phyloP scores from a whole-genome alignment of 1,284 basidiomycete genomes.

The Sanghuangporus weigelae region DNA sequence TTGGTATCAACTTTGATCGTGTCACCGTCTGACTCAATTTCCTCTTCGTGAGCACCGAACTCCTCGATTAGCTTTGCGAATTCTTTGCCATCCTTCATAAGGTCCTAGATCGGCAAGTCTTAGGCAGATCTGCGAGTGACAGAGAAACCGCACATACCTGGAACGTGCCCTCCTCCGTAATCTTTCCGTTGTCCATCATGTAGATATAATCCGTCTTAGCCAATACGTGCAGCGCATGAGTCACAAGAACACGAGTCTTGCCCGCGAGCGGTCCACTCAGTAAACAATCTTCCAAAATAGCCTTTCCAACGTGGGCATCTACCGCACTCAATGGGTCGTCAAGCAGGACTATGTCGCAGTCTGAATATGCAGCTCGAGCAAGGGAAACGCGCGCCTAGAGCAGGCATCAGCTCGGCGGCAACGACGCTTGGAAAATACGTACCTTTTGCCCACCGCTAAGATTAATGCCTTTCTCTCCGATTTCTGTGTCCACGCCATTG shows the following conservation, averaged over 20 bases:
- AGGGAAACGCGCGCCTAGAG: constrained; percentile 74
- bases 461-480: constrained; percentile 81
- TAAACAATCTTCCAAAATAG: constrained; percentile 45
- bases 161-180: constrained; percentile 78
- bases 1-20: constrained; percentile 23
- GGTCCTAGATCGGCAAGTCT: constrained; percentile 31
- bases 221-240: constrained; percentile 70
- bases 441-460: constrained; percentile 56
- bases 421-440: neutral
- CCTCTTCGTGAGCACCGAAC: constrained; percentile 39
- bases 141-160: constrained; percentile 46
- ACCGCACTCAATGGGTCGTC: constrained; percentile 73
- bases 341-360: constrained; percentile 67
- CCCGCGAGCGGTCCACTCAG: constrained; percentile 49
- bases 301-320: constrained; percentile 63
- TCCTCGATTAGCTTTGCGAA: constrained; percentile 62
- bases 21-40: constrained; percentile 22
- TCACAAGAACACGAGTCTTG: constrained; percentile 72
- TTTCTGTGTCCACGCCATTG: constrained; percentile 68
- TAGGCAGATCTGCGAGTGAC: constrained; percentile 1
- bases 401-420: constrained; percentile 24
- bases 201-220: constrained; percentile 69
- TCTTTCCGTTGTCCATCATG: constrained; percentile 80
- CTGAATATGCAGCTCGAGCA: constrained; percentile 76
- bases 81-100: constrained; percentile 45